Percentiles rank a stretch among this genome's conserved stretches.
phyloP scores from a whole-genome alignment of 148 eudicot species.

The Camellia sinensis region DNA sequence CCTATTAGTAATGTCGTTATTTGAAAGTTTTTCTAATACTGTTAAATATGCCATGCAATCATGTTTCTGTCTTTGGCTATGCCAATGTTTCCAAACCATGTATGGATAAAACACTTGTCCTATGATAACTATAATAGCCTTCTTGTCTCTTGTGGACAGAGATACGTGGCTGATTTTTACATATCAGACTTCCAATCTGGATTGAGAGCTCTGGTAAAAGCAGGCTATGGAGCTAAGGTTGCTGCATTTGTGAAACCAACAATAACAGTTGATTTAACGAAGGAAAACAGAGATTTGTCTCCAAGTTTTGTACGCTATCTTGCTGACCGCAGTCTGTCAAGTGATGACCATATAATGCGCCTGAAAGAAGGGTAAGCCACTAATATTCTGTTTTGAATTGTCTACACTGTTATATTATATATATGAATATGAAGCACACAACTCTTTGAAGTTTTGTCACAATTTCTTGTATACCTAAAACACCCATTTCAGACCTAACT shows the following conservation, averaged over 20 bases:
- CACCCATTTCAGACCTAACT: too few species aligned
- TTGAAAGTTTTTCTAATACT: neutral
- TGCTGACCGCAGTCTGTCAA: conserved; percentile 77
- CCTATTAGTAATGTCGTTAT: neutral
- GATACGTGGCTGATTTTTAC: conserved; percentile 83
- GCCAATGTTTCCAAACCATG: neutral
- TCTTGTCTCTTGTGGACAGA: conserved; percentile 45
- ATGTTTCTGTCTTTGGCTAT: neutral
- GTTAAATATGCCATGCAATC: neutral
- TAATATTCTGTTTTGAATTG: neutral
- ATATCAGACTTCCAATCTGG: conserved; percentile 91
- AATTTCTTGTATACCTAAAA: too few species aligned
- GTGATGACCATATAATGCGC: conserved; percentile 89
- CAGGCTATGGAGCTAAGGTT: conserved; percentile 91
- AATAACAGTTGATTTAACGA: conserved; percentile 60
- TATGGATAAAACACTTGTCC: neutral
- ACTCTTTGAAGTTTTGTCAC: too few species aligned
- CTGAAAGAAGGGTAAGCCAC: conserved; percentile 85
- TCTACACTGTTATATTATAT: too few species aligned
- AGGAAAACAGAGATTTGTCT: conserved; percentile 67
- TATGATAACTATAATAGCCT: neutral
- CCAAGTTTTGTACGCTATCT: conserved; percentile 85
- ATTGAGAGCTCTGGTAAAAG: conserved; percentile 85
- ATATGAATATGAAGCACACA: too few species aligned
- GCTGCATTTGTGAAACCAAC: conserved; percentile 69